Evolutionary conservation across 2,329 filamentous ascomycete genomes (phyloP).

Genomic region (Stylonectria norvegica): DNA sequence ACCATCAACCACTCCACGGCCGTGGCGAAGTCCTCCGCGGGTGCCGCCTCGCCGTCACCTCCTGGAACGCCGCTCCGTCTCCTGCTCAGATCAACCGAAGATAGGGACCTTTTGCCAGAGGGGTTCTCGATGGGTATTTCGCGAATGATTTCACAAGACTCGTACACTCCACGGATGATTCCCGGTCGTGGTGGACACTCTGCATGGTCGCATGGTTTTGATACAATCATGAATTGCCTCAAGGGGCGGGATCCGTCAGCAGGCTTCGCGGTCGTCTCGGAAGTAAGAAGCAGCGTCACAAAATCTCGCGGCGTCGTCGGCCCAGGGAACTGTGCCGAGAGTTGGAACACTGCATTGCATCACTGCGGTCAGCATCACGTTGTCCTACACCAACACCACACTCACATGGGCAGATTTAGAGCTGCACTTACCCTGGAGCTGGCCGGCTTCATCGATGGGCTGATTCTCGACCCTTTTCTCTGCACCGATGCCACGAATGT

Average conservation of each 20-base stretch:
- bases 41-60: constrained; percentile 13
- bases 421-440: constrained; percentile 53
- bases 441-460: constrained; percentile 55
- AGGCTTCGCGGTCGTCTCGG: constrained; percentile 46
- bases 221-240: constrained; percentile 82
- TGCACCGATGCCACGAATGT: constrained; percentile 80
- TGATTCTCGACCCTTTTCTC: constrained; percentile 69
- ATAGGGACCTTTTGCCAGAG: constrained; percentile 30
- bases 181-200: constrained; percentile 67
- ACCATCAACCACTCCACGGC: constrained; percentile 88
- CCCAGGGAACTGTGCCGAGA: constrained; percentile 86
- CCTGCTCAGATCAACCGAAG: constrained; percentile 30
- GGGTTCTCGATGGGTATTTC: constrained; percentile 64
- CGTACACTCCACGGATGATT: constrained; percentile 81
- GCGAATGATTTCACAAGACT: constrained; percentile 86
- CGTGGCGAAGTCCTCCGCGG: constrained; percentile 33
- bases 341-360: constrained; percentile 63
- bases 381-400: too few relatives aligned
- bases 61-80: constrained; percentile 14
- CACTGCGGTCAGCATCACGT: constrained; percentile 14
- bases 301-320: constrained; percentile 88
- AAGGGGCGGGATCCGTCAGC: constrained; percentile 36
- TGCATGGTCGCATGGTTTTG: constrained; percentile 76
- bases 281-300: constrained; percentile 72
- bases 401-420: not conserved